phyloP scores from a whole-genome alignment of 768 basidiomycete genomes.

The Tulasnella sp. region DNA sequence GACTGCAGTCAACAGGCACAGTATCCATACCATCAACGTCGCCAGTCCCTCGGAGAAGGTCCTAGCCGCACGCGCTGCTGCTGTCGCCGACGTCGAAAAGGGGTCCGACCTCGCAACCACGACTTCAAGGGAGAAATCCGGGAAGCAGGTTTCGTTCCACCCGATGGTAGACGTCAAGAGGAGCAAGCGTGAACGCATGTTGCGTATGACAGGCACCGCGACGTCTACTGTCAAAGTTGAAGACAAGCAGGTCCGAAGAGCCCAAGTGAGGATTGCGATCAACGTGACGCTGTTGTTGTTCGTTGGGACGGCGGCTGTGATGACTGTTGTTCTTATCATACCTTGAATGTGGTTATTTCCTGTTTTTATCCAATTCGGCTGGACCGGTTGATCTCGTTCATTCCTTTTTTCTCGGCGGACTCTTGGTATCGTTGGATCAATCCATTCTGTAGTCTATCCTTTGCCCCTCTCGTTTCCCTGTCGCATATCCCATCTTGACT shows the following conservation, averaged over 20 bases:
- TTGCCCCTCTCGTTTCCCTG: too few species aligned
- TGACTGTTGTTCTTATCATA: background rate
- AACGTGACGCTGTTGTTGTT: background rate
- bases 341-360: background rate
- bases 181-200: background rate
- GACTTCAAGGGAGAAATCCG: background rate
- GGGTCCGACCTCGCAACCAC: background rate
- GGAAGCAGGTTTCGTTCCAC: background rate
- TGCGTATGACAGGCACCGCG: constrained; percentile 12
- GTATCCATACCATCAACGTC: background rate
- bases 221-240: constrained; percentile 1
- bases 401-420: too few species aligned
- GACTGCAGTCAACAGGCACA: background rate
- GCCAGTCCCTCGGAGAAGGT: background rate
- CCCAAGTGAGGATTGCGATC: background rate
- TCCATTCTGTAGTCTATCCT: too few species aligned
- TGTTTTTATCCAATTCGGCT: too few species aligned
- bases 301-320: background rate
- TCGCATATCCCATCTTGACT: too few species aligned
- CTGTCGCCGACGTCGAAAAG: background rate
- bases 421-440: too few species aligned
- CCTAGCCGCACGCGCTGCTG: background rate
- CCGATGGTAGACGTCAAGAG: too few species aligned
- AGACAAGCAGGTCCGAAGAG: background rate
- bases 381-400: too few species aligned